Percentiles rank a stretch among this genome's conserved stretches.
Conservation (phyloP, 2,329 filamentous ascomycete genomes). For the Emergomyces orientalis region DNA sequence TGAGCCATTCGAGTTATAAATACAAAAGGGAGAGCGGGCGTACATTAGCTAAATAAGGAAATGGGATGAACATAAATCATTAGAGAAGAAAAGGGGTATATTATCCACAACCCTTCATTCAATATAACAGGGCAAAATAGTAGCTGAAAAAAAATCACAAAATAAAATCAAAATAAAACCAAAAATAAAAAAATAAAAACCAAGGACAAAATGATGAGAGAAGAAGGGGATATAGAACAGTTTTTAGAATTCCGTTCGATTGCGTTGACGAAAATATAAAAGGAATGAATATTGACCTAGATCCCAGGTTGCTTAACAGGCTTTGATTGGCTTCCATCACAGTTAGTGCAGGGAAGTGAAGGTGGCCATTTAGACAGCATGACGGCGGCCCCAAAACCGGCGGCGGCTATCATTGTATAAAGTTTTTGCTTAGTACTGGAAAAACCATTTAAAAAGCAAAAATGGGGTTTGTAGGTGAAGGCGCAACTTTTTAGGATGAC, state of each 20-base stretch:
- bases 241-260: neutral
- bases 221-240: neutral
- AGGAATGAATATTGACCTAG: neutral
- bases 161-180: too few species aligned
- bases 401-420: slow-evolving; percentile 14
- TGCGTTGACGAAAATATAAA: neutral
- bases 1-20: neutral
- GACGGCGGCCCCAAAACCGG: slow-evolving; percentile 26
- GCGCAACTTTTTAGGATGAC: neutral
- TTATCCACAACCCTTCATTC: neutral
- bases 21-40: neutral
- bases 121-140: neutral
- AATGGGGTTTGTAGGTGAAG: neutral
- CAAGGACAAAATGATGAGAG: neutral
- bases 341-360: neutral
- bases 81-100: neutral
- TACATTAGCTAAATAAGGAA: neutral
- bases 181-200: neutral
- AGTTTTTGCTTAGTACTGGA: neutral
- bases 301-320: neutral
- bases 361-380: slow-evolving; percentile 26
- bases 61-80: neutral
- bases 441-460: neutral
- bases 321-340: neutral
- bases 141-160: too few species aligned